Evolutionary conservation across 176 grass and related monocot genomes (phyloP).

Genomic region (Oryza meridionalis): DNA sequence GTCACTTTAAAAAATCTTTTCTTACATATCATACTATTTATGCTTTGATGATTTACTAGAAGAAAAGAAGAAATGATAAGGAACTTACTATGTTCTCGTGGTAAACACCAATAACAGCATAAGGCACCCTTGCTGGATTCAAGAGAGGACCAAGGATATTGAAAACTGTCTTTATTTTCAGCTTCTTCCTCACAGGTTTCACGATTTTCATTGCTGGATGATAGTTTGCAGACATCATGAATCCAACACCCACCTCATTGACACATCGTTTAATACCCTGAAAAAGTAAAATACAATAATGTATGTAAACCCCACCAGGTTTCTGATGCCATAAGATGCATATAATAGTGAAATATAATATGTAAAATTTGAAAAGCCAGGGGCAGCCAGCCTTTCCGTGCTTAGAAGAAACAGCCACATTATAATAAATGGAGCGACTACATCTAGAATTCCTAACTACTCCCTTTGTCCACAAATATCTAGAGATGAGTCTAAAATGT

Average conservation of each 20-base stretch:
- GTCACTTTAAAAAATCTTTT: neutral
- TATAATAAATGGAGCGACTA: neutral
- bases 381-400: neutral
- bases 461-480: neutral
- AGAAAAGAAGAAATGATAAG: conserved; percentile 22
- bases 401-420: neutral
- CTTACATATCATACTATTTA: neutral
- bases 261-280: conserved; percentile 83
- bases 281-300: conserved; percentile 40
- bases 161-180: conserved; percentile 97
- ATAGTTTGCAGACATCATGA: conserved; percentile 99
- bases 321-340: neutral
- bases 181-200: conserved; percentile 81
- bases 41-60: conserved; percentile 11
- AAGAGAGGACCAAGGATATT: conserved; percentile 95
- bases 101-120: conserved; percentile 98
- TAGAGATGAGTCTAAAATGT: neutral
- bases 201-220: conserved; percentile 98
- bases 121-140: conserved; percentile 87
- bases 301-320: neutral
- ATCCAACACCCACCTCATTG: conserved; percentile 80
- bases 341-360: conserved; percentile 19
- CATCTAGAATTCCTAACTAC: conserved; percentile 2
- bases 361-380: conserved; percentile 3
- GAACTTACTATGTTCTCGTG: conserved; percentile 86